Percentiles rank a stretch among this genome's conserved stretches.
Conservation (phyloP, 1,139 yeast genomes). For the Spencermartinsiella ligniputridi region DNA sequence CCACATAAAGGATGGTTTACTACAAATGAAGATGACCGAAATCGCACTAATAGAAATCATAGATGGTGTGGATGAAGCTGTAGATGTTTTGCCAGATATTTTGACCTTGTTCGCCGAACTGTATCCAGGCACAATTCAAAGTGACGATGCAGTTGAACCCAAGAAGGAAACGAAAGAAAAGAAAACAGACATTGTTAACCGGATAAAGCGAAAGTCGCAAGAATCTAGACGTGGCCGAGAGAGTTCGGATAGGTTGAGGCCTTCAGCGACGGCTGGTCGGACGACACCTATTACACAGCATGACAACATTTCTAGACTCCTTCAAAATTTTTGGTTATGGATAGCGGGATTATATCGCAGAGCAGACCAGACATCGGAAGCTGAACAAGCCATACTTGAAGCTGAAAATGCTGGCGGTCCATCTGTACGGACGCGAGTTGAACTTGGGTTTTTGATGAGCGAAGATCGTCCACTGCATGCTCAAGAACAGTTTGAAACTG, state of each 20-base stretch:
- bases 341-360: conserved; percentile 61
- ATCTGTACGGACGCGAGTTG: conserved; percentile 50
- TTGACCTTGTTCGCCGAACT: conserved; percentile 57
- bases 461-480: conserved; percentile 42
- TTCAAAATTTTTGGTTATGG: conserved; percentile 73
- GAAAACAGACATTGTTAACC: neutral
- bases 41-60: conserved; percentile 63
- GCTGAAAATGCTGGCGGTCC: conserved; percentile 54
- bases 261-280: neutral
- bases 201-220: neutral
- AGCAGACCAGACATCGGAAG: conserved; percentile 52
- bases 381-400: conserved; percentile 70
- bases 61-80: conserved; percentile 56
- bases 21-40: conserved; percentile 74
- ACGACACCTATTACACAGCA: neutral
- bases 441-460: conserved; percentile 48
- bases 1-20: conserved; percentile 47
- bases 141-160: neutral
- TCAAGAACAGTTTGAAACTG: conserved; percentile 62
- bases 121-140: conserved; percentile 31
- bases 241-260: neutral
- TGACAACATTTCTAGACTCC: conserved; percentile 27
- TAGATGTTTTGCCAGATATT: conserved; percentile 63
- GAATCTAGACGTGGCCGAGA: neutral
- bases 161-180: neutral